Evolutionary conservation across 768 basidiomycete species (phyloP), one percentile per base, ranked within the genome.

Genomic region (Mycena belliarum): DNA sequence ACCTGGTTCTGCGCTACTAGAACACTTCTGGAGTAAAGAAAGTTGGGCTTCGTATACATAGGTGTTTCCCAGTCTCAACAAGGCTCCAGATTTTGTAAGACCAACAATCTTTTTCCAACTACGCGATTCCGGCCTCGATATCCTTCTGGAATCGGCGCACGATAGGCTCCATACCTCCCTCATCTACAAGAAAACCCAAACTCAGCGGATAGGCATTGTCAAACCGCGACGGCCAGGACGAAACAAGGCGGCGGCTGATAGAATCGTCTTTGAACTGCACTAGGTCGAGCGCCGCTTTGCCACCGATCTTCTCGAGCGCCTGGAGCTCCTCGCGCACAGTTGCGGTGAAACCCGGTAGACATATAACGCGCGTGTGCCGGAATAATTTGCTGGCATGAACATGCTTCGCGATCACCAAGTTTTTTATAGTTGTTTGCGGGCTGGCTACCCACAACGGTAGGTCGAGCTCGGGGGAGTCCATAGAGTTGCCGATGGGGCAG

Each of bases 341-440:
- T 11, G 81, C 73, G 4, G 80, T 82, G 68, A 86, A 82, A 0
- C 86, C 86, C 2, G 86, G 86, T 3, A 85, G 67, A 61, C 81
- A 85, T 33, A 85, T 77, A 8, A 81, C 80, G 50, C 85, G 76
- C 0, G 77, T 80, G 68, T 82, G 79, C 2, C 68, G 25, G 6
- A 68, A 45, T 60, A 84, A 80, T 10, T 65, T 69, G 10, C 68
- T 67, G 4, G 79, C 75, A 16, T 78, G 75, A 53, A 87, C 63
- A 49, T 76, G 72, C 62, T 76, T 75, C 6, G 82, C 80, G 54
- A 73, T 70, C 33, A 82, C 68, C 52, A 87, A 73, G 67, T 87
- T 87, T 47, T 72, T 65, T 55, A 84, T 74, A 14, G 83, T 80
- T 12, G 79, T 81, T 56, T 76, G 72, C 2, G 81, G 78, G 20